These are phyloP conservation scores for Acanthamoeba sp. DNA, from an alignment of 208 protist genomes.

Conservation along the genomic window DNA sequence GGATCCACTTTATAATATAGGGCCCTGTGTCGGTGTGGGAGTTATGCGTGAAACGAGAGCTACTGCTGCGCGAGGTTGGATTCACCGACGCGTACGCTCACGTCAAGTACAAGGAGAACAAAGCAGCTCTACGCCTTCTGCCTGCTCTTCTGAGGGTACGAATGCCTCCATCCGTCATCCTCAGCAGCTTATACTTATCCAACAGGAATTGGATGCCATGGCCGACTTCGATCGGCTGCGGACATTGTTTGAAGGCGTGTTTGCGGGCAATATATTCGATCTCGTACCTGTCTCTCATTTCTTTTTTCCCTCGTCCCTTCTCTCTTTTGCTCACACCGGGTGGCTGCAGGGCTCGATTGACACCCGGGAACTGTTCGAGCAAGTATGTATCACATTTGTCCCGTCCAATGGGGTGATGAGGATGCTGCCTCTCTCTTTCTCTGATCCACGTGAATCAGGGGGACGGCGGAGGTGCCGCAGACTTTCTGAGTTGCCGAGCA, in stretches of 20 bases:
- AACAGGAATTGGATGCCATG: neutral
- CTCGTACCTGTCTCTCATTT: neutral
- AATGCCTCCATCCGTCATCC: too few species aligned
- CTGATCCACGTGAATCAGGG: neutral
- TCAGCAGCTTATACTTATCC: too few species aligned
- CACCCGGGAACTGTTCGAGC: neutral
- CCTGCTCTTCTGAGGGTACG: neutral
- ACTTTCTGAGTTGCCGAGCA: neutral
- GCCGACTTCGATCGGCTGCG: neutral
- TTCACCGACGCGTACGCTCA: constrained; percentile 30
- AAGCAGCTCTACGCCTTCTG: neutral
- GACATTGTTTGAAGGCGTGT: constrained; percentile 30
- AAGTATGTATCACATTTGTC: neutral
- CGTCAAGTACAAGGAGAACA: constrained; percentile 28
- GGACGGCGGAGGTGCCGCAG: neutral
- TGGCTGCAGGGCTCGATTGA: constrained; percentile 5
- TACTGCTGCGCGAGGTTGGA: neutral
- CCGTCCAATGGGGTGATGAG: neutral
- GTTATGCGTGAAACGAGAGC: constrained; percentile 1
- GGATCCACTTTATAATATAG: neutral
- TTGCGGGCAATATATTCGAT: constrained; percentile 30
- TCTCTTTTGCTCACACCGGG: neutral
- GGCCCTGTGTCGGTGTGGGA: constrained; percentile 1
- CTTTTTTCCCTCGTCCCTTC: neutral
- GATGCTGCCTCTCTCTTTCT: neutral